Percentiles rank a stretch among this genome's conserved stretches.
phyloP scores from a whole-genome alignment of 768 basidiomycete genomes.

The Sporobolomyces roseus region DNA sequence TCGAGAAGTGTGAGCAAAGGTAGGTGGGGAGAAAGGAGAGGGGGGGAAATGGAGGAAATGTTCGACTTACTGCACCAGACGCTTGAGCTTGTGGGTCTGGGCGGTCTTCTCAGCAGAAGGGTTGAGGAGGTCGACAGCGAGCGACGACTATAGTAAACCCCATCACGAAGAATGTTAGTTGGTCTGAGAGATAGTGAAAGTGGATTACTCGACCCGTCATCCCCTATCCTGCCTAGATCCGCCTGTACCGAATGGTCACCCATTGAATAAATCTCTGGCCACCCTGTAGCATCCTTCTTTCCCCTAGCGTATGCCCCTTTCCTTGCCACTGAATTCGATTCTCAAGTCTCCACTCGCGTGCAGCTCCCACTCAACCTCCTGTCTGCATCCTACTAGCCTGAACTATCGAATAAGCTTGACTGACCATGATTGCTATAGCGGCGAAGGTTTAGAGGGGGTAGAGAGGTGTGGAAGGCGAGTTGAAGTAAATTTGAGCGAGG shows the following conservation, averaged over 20 bases:
- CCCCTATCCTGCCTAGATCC: too few relatives aligned
- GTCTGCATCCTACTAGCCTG: too few relatives aligned
- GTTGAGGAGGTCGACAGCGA: conserved; percentile 97
- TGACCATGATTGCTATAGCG: conserved; percentile 14
- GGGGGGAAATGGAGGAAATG: background rate
- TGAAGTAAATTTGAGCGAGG: conserved; percentile 14
- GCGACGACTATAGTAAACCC: conserved; percentile 56
- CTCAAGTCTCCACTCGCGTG: too few relatives aligned
- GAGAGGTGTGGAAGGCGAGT: background rate
- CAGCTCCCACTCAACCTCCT: too few relatives aligned
- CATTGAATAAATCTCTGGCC: too few relatives aligned
- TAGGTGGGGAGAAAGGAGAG: background rate
- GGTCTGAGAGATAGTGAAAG: background rate
- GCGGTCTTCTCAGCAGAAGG: conserved; percentile 80
- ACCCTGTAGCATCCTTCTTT: too few relatives aligned
- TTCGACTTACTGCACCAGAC: conserved; percentile 72
- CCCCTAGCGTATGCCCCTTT: too few relatives aligned
- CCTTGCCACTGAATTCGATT: too few relatives aligned
- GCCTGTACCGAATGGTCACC: too few relatives aligned
- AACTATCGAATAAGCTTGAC: background rate
- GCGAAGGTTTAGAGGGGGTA: background rate
- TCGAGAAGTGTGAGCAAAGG: background rate
- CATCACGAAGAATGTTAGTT: background rate
- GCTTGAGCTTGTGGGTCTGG: conserved; percentile 93
- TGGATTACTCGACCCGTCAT: background rate